Evolutionary conservation across 148 eudicot species (phyloP).

Genomic region (Rhododendron henanense): DNA sequence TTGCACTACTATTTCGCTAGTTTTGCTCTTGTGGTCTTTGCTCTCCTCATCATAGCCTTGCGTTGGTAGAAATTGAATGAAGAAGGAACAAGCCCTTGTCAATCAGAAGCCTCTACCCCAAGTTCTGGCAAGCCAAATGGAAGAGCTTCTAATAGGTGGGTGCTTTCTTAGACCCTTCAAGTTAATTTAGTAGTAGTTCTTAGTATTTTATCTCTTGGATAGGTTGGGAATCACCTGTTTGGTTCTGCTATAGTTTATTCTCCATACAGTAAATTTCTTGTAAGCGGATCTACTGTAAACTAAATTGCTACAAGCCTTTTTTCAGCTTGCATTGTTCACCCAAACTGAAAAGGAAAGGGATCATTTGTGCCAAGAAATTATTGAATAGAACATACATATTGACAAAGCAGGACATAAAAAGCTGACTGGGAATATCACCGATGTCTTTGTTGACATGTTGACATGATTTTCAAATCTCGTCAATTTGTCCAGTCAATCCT

Average conservation of each 20-base stretch:
- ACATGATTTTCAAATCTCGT: background rate
- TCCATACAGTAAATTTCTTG: background rate
- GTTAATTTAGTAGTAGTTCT: background rate
- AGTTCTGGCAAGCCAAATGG: slow-evolving; percentile 17
- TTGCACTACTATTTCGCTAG: background rate
- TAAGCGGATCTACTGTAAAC: background rate
- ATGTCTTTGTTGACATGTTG: background rate
- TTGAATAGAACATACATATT: background rate
- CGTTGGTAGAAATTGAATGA: slow-evolving; percentile 22
- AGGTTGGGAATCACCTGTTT: background rate
- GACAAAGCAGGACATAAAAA: background rate
- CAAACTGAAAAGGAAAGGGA: background rate
- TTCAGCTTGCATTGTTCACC: background rate
- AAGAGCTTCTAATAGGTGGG: slow-evolving; percentile 15
- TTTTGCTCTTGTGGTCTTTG: slow-evolving; percentile 12
- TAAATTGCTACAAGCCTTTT: background rate
- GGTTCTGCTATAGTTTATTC: background rate
- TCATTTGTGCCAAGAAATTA: background rate
- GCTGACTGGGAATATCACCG: background rate
- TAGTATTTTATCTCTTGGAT: background rate
- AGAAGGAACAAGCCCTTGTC: slow-evolving; percentile 5
- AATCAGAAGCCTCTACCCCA: slow-evolving; percentile 16
- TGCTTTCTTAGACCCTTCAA: background rate
- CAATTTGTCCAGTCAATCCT: background rate
- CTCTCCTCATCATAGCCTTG: slow-evolving; percentile 33